Evolutionary conservation across 345 rosid genomes (phyloP).

Genomic region (Mangifera indica): DNA sequence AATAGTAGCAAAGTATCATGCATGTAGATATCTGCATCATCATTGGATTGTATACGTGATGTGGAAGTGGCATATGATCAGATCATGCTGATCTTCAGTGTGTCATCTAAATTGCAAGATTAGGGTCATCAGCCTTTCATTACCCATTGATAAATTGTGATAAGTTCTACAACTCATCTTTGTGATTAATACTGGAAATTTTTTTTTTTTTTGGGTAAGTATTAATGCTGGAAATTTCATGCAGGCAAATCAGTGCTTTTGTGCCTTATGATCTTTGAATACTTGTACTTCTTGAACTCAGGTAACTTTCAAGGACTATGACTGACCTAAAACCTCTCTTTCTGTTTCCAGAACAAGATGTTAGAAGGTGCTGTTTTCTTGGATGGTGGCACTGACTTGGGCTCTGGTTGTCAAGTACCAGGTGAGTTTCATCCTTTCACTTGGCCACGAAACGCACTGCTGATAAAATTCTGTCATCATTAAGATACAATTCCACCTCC

Average conservation of each 20-base stretch:
- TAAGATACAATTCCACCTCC: background rate
- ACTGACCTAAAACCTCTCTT: conserved; percentile 11
- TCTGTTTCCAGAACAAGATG: conserved; percentile 48
- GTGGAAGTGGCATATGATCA: background rate
- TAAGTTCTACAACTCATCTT: background rate
- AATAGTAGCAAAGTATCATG: background rate
- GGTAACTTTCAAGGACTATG: background rate
- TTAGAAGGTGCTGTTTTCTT: conserved; percentile 69
- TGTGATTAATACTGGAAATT: conserved; percentile 1
- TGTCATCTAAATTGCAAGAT: background rate
- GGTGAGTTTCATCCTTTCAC: conserved; percentile 42
- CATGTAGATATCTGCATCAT: background rate
- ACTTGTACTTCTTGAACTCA: background rate
- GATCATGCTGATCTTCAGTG: background rate
- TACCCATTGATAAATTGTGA: background rate
- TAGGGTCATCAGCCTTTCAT: background rate
- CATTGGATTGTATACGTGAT: background rate
- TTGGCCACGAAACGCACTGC: conserved; percentile 8
- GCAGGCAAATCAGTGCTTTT: background rate
- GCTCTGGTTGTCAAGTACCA: conserved; percentile 69
- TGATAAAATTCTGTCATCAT: background rate
- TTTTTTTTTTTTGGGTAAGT: no score
- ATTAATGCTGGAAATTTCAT: background rate
- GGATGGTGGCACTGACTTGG: conserved; percentile 77
- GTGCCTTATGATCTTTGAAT: background rate